Percentiles rank a stretch among this genome's conserved stretches.
Conservation (phyloP, 202 grass and related monocot species). For the Panicum hallii region DNA sequence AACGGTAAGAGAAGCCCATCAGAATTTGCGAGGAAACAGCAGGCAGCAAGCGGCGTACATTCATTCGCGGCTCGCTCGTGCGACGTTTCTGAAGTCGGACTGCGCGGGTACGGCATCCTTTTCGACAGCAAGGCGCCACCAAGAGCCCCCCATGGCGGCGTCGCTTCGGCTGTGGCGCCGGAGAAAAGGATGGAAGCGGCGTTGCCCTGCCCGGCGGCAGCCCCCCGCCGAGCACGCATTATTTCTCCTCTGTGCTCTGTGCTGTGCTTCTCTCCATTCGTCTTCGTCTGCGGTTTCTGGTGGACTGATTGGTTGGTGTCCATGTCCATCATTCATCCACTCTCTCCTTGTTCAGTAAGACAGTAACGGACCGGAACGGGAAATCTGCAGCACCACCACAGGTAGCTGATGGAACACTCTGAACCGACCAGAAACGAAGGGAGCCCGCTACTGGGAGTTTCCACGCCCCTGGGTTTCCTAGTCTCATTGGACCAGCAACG, state of each 20-base stretch:
- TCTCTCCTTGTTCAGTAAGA: neutral
- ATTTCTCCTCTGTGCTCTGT: too few species aligned
- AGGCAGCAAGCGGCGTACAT: neutral
- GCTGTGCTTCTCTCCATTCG: neutral
- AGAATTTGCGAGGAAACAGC: neutral
- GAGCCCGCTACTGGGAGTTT: neutral
- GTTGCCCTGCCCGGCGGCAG: neutral
- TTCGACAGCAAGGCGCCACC: slow-evolving; percentile 18
- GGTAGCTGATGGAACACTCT: neutral
- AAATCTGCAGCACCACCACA: neutral
- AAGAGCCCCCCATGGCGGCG: neutral
- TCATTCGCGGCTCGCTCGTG: neutral
- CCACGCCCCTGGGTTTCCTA: neutral
- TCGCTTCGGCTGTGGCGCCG: neutral
- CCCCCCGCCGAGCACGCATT: neutral
- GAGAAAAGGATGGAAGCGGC: slow-evolving; percentile 2
- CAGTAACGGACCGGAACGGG: neutral
- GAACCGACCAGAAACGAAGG: neutral
- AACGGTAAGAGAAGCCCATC: slow-evolving; percentile 1
- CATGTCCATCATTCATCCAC: too few species aligned
- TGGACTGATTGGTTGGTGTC: neutral
- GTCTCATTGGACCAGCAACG: neutral
- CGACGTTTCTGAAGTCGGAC: neutral
- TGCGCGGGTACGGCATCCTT: slow-evolving; percentile 17
- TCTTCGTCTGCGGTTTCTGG: neutral